Percentiles rank a stretch among this genome's conserved stretches.
These are phyloP conservation scores for Ceratocystis harringtonii DNA, from an alignment of 2,329 filamentous ascomycete genomes.

Conservation along the genomic window DNA sequence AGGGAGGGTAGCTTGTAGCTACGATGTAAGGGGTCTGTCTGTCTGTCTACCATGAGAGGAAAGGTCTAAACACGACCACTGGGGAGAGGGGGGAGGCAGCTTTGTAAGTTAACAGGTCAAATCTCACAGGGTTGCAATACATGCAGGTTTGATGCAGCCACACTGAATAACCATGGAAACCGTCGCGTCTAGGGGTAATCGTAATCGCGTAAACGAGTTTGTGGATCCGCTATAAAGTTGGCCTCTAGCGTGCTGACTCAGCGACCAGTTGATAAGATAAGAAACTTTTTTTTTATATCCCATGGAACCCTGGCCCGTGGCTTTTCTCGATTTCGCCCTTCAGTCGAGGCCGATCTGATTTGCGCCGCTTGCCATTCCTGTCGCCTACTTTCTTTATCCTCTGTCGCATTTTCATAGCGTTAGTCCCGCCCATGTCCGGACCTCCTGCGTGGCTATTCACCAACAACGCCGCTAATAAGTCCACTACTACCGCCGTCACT, in stretches of 20 bases:
- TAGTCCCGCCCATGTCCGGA: constrained; percentile 11
- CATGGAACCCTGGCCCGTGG: not conserved
- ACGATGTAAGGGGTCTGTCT: too few species aligned
- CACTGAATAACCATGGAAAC: not conserved
- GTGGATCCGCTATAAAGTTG: not conserved
- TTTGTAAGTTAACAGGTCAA: not conserved
- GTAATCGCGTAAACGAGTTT: not conserved
- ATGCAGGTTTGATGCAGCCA: not conserved
- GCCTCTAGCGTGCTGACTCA: not conserved
- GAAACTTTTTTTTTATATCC: not conserved
- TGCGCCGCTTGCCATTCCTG: not conserved
- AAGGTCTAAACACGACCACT: not conserved
- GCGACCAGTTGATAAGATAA: not conserved
- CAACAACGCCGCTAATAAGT: constrained; percentile 25
- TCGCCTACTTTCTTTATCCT: not conserved
- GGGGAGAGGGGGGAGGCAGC: not conserved
- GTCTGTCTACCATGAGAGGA: not conserved
- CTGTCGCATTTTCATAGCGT: not conserved
- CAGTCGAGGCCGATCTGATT: not conserved
- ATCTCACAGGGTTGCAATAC: not conserved
- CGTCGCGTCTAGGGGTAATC: not conserved
- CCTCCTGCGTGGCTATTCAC: constrained; percentile 32
- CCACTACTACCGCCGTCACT: constrained; percentile 17
- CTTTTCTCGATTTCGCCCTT: not conserved
- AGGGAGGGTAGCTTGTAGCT: too few species aligned